Conservation (phyloP, 306 rosid species). For the Quercus engelmannii region DNA sequence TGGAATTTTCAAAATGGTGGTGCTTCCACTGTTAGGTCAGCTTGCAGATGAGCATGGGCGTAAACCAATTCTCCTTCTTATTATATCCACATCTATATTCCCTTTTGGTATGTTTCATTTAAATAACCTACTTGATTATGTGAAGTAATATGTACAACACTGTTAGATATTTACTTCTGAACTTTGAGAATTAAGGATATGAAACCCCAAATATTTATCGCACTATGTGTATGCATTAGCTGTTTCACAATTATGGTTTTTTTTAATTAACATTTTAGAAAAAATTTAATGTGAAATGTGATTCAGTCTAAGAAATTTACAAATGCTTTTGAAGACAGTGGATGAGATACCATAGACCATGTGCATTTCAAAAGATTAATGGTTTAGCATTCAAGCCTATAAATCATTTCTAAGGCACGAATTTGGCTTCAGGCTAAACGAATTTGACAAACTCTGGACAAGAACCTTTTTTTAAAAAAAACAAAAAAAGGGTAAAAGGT, state of each 20-base stretch:
- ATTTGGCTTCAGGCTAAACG: too few species aligned
- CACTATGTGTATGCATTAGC: neutral
- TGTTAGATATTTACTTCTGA: neutral
- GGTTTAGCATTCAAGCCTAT: too few species aligned
- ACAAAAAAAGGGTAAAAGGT: too few species aligned
- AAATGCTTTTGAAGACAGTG: too few species aligned
- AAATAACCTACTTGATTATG: neutral
- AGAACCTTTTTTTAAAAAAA: too few species aligned
- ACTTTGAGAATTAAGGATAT: neutral
- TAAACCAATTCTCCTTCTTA: constrained; percentile 65
- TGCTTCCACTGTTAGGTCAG: constrained; percentile 79
- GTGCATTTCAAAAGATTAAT: too few species aligned
- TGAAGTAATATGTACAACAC: neutral
- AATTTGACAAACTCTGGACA: too few species aligned
- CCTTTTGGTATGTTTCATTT: too few species aligned
- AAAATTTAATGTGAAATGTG: neutral
- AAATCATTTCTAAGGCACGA: too few species aligned
- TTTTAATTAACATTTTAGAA: neutral
- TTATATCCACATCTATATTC: too few species aligned
- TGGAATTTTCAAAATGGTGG: constrained; percentile 14
- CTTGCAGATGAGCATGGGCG: constrained; percentile 83
- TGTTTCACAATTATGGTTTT: neutral
- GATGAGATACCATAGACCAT: too few species aligned
- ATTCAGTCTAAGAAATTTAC: neutral
- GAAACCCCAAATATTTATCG: neutral